Percentiles rank a stretch among this genome's conserved stretches.
Conservation (phyloP, 371 early-diverging fungal genomes). For the Apophysomyces elegans region DNA sequence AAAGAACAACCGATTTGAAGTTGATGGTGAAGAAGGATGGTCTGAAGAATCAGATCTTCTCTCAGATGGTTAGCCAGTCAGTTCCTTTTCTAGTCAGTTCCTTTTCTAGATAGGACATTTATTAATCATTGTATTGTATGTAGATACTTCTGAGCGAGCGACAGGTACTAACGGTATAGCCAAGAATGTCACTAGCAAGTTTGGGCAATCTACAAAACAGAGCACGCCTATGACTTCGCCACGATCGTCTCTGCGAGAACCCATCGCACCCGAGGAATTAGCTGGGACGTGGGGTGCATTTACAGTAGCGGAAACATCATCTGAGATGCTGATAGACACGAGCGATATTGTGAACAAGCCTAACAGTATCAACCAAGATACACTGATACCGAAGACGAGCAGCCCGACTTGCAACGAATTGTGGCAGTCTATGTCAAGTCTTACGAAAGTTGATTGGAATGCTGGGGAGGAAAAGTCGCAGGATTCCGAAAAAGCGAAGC, state of each 20-base stretch:
- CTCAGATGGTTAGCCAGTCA: constrained; percentile 1
- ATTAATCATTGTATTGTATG: too few relatives aligned
- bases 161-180: neutral
- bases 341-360: neutral
- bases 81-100: neutral
- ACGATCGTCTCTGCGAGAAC: neutral
- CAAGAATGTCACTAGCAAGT: neutral
- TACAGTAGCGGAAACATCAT: neutral
- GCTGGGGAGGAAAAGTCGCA: constrained; percentile 53
- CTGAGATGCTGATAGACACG: neutral
- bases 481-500: constrained; percentile 77
- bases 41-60: neutral
- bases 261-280: neutral
- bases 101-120: too few relatives aligned
- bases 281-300: neutral
- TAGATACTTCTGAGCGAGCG: too few relatives aligned
- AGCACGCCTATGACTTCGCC: neutral
- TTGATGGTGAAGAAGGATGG: neutral
- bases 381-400: too few relatives aligned
- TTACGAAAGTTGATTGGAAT: too few relatives aligned
- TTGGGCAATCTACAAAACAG: neutral
- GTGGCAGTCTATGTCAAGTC: too few relatives aligned
- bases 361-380: too few relatives aligned
- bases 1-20: neutral
- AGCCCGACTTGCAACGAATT: too few relatives aligned